A percentile compares a stretch with the other conserved stretches of the same genome.
These are phyloP conservation scores for Penicillium sp. DNA, from an alignment of 2,329 filamentous ascomycete genomes.

Conservation along the genomic window DNA sequence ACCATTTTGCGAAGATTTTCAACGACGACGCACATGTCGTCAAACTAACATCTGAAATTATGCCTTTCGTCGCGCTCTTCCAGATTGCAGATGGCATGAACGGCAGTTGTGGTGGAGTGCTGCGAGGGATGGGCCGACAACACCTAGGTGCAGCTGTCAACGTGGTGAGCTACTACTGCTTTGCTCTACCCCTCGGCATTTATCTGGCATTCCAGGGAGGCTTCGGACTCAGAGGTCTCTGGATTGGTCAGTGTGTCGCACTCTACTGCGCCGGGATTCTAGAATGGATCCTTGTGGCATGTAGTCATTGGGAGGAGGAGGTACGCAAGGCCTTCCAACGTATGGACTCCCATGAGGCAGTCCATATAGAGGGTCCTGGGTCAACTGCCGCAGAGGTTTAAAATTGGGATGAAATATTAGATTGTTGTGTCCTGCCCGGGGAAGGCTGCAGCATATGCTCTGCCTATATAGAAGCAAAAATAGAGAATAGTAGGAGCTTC, in stretches of 20 bases:
- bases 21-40: constrained; percentile 74
- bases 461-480: no score
- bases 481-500: no score
- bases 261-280: constrained; percentile 73
- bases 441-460: no score
- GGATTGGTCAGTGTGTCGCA: constrained; percentile 79
- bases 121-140: constrained; percentile 81
- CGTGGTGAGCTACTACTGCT: constrained; percentile 77
- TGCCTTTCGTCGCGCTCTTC: constrained; percentile 84
- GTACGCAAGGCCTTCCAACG: constrained; percentile 68
- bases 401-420: no score
- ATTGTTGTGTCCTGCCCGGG: no score
- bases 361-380: no score
- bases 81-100: constrained; percentile 88
- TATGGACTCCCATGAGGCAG: constrained; percentile 57
- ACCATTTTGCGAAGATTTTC: constrained; percentile 75
- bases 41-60: constrained; percentile 69
- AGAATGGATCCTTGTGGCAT: constrained; percentile 76
- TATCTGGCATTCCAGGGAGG: constrained; percentile 76
- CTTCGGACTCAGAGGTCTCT: constrained; percentile 76
- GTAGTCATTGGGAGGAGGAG: constrained; percentile 73
- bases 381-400: no score
- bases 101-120: constrained; percentile 74
- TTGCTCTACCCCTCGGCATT: constrained; percentile 75
- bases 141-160: constrained; percentile 82